Percentiles rank a stretch among this genome's conserved stretches.
These are phyloP conservation scores for Amylocystis lapponica DNA, from an alignment of 768 basidiomycete species.

Conservation along the genomic window DNA sequence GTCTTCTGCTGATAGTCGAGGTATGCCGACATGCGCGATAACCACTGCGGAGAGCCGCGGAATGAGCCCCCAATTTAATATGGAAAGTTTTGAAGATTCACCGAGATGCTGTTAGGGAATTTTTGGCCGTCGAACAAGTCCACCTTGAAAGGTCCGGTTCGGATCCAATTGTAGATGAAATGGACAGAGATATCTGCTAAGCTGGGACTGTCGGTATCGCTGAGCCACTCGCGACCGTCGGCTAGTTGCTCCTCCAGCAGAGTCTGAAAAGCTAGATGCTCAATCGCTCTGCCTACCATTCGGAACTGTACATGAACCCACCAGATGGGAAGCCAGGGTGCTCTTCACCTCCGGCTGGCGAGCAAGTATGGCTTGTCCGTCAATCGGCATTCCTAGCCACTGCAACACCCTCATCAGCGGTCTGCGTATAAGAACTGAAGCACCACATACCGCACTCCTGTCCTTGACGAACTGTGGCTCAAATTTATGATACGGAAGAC, in stretches of 20 bases:
- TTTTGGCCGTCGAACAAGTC: conserved; percentile 30
- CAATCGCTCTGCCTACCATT: background rate
- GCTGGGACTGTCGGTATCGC: conserved; percentile 46
- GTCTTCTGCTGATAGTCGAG: conserved; percentile 27
- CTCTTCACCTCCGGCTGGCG: conserved; percentile 29
- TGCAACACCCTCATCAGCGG: conserved; percentile 20
- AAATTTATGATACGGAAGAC: conserved; percentile 45
- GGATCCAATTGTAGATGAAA: conserved; percentile 43
- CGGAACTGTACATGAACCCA: conserved; percentile 20
- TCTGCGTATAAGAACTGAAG: background rate
- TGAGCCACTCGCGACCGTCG: conserved; percentile 52
- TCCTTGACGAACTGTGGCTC: conserved; percentile 44
- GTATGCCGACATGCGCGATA: conserved; percentile 33
- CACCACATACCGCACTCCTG: conserved; percentile 35
- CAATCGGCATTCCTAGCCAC: conserved; percentile 30
- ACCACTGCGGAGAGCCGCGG: conserved; percentile 40
- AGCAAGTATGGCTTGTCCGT: conserved; percentile 31
- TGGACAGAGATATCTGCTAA: conserved; percentile 49
- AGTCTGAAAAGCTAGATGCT: conserved; percentile 18
- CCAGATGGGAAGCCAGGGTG: conserved; percentile 42
- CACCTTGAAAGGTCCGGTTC: conserved; percentile 24
- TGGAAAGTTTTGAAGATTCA: conserved; percentile 16
- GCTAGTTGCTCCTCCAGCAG: conserved; percentile 38
- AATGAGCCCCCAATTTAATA: conserved; percentile 2
- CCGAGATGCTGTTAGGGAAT: conserved; percentile 39